Evolutionary conservation across 257 asterid species (phyloP).

Genomic region (Paraleonurus japonicus): DNA sequence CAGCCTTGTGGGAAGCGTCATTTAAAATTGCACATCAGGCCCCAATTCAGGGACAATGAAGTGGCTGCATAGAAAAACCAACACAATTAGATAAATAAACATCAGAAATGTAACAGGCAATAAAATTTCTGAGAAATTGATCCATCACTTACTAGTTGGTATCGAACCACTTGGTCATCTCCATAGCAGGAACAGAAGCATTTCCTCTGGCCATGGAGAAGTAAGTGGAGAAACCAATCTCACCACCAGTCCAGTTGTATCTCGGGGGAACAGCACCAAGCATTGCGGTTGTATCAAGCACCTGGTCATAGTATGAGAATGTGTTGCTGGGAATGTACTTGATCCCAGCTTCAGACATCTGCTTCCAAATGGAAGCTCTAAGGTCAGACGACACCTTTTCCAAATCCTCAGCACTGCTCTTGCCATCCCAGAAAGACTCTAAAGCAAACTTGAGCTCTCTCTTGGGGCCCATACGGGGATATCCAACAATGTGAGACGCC

Average conservation of each 20-base stretch:
- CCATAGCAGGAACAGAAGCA: conserved; percentile 99
- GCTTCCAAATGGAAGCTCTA: conserved; percentile 70
- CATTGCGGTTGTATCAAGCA: conserved; percentile 87
- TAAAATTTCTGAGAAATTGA: background rate
- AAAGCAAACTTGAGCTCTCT: conserved; percentile 93
- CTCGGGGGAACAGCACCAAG: conserved; percentile 95
- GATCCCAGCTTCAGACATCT: conserved; percentile 47
- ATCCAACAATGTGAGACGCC: conserved; percentile 96
- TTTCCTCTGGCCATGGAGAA: conserved; percentile 99
- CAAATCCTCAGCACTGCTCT: conserved; percentile 66
- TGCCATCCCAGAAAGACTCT: conserved; percentile 63
- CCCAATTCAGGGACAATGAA: conserved; percentile 92
- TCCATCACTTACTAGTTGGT: conserved; percentile 88
- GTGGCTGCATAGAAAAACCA: conserved; percentile 56
- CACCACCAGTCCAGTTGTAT: conserved; percentile 89
- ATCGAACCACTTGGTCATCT: conserved; percentile 99
- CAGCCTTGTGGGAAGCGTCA: conserved; percentile 94
- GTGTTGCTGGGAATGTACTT: conserved; percentile 97
- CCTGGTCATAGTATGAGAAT: conserved; percentile 87
- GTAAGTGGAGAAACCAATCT: conserved; percentile 79
- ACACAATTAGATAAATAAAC: background rate
- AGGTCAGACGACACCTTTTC: conserved; percentile 81
- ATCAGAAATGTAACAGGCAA: background rate
- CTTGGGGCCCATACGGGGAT: conserved; percentile 98
- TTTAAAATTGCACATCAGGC: conserved; percentile 73